A percentile compares a stretch with the other conserved stretches of the same genome.
phyloP scores from a whole-genome alignment of 2,329 filamentous ascomycete genomes.

The Colletotrichum cereale region DNA sequence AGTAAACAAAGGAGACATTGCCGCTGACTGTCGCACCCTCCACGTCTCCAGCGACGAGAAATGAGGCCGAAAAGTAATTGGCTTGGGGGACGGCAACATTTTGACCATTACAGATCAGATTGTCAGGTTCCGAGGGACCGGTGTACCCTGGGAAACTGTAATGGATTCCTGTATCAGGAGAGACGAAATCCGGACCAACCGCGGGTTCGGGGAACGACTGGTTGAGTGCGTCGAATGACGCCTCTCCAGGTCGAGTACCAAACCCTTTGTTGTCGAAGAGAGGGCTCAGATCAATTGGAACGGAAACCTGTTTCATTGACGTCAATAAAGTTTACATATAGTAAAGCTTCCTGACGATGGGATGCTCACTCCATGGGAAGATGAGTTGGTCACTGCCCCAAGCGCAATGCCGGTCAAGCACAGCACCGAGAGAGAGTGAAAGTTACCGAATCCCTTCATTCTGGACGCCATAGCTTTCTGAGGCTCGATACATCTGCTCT shows the following conservation, averaged over 20 bases:
- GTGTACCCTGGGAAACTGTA: slow-evolving; percentile 59
- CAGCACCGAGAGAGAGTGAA: slow-evolving; percentile 2
- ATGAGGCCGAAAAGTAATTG: slow-evolving; percentile 57
- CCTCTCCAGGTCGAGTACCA: slow-evolving; percentile 57
- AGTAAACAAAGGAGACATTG: slow-evolving; percentile 57
- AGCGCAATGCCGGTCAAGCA: slow-evolving; percentile 12
- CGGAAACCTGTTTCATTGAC: neutral
- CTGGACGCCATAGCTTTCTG: neutral
- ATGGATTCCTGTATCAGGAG: slow-evolving; percentile 54
- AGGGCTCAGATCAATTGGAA: slow-evolving; percentile 13
- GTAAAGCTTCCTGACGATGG: neutral
- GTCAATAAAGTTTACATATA: slow-evolving; percentile 12
- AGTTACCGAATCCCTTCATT: slow-evolving; percentile 22
- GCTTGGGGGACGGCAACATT: slow-evolving; percentile 49
- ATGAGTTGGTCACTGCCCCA: neutral
- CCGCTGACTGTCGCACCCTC: slow-evolving; percentile 53
- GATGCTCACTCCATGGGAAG: slow-evolving; percentile 18
- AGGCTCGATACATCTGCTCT: neutral
- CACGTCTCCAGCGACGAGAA: slow-evolving; percentile 58
- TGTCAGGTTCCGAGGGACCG: slow-evolving; percentile 52
- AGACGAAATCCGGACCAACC: slow-evolving; percentile 52
- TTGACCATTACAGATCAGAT: slow-evolving; percentile 58
- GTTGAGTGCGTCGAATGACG: slow-evolving; percentile 57
- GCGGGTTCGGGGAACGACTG: slow-evolving; percentile 56
- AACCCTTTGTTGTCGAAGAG: slow-evolving; percentile 62